Evolutionary conservation across 2,329 filamentous ascomycete genomes (phyloP), one percentile per base, ranked within the genome.

Genomic region (Gnomoniopsis smithogilvyi): DNA sequence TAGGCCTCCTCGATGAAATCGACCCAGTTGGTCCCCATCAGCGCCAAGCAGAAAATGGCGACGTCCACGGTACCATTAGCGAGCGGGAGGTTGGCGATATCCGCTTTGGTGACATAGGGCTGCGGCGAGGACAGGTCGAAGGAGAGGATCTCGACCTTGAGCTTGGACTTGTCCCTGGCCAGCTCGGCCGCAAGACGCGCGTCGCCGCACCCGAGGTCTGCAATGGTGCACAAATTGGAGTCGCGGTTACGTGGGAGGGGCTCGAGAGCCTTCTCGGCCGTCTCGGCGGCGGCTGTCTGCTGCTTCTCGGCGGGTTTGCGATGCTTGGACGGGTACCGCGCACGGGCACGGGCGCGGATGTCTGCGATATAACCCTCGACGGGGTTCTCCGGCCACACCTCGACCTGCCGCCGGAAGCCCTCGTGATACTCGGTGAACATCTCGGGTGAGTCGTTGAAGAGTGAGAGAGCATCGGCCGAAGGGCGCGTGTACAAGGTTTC

Each of bases 1-100:
- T 92, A 96, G 15, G 94, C 94, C 77, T 99, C 95, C 75, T 98
- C 95, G 68, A 99, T 84, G 72, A 99, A 98, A 67, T 92, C 88
- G 55, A 96, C 84, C 94, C 95, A 99, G 77, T 99, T 99, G 57
- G 95, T 99, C 69, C 95, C 95, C 95, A 99, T 99, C 60, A 99
- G 84, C 52, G 94, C 95, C 34, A 99, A 83, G 73, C 95, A 99
- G 79, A 98, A 98, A 66, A 99, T 88, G 51, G 91, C 91, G 6
- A 99, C 82, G 72, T 99, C 92, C 62, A 92, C 87, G 62, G 83
- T 86, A 48, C 86, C 88, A 65, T 93, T 87, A 6, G 79, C 78
- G 0, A 96, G 77, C 0, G 94, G 94, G 1, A 99, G 78, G 61
- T 89, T 83, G 33, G 92, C 89, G 54, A 98, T 95, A 74, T 99